Evolutionary conservation across 768 basidiomycete species (phyloP), one percentile per base, ranked within the genome.

Genomic region (Kwoniella sp.): DNA sequence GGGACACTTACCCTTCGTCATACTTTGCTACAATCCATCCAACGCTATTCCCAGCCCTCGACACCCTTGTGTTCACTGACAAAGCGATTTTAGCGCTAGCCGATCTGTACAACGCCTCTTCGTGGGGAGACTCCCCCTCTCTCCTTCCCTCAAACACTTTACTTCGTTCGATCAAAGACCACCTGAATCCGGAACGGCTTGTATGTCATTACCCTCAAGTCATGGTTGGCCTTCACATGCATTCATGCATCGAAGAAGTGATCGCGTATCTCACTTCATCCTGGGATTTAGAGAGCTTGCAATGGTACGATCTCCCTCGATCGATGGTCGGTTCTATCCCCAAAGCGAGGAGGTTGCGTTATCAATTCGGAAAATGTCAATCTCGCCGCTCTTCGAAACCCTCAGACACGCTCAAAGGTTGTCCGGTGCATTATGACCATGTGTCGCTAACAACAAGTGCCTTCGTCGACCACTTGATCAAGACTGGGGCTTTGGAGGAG

Each of bases 211-310:
- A 60, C 37, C 58, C 58, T 0, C 21, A 26, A 24, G 27, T 36
- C n/a, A 22, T 37, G 29, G 24, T 60, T 2, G 24, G 49, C 4
- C 6, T 60, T 24, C 58, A 60, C 26, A 37, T 60, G 24, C 58
- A 60, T 27, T 51, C 49, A 10, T 60, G 58, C 37, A 52, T 60
- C 12, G 58, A 60, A 60, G 58, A 60, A 29, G 58, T 60, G n/a
- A 44, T 53, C 1, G 13, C 33, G 1, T 52, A 51, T 24, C 24
- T 60, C 13, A 9, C 49, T 17, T n/a, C 33, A 21, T 27, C 19
- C 13, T 60, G 58, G 58, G 50, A 60, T 52, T 19, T 60, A 9
- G 58, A 60, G 12, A 33, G n/a, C 5, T 22, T 60, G 9, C 19
- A 22, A n/a, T 60, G 58, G 58, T 24, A 5, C 0, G 37, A 53